A percentile compares a stretch with the other conserved stretches of the same genome.
Evolutionary conservation across 208 protist genomes (phyloP).

Genomic region (Phytomonas serpens): DNA sequence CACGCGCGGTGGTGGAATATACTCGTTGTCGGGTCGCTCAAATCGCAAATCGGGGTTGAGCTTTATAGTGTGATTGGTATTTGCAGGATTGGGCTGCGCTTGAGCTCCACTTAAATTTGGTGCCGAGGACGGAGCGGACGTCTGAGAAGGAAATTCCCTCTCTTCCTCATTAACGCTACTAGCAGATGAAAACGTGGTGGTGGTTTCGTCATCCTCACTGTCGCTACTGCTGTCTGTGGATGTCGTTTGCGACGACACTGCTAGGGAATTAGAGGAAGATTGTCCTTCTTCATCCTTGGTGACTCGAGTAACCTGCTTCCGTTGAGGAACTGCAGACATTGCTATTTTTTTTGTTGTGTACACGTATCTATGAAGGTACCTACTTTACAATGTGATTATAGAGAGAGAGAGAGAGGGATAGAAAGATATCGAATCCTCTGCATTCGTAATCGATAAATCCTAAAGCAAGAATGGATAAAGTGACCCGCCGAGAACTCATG

Average conservation of each 20-base stretch:
- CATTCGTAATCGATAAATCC: not conserved
- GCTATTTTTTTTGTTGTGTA: not conserved
- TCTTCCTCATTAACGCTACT: not conserved
- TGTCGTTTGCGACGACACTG: not conserved
- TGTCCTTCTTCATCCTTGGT: constrained; percentile 5
- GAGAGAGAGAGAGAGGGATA: not conserved
- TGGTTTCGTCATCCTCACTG: constrained; percentile 2
- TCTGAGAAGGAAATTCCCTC: not conserved
- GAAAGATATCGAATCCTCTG: not conserved
- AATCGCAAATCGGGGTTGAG: constrained; percentile 64
- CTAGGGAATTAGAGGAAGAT: constrained; percentile 1
- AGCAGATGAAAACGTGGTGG: constrained; percentile 1
- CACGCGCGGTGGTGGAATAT: constrained; percentile 42
- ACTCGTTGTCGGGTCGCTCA: constrained; percentile 56
- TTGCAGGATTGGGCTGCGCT: not conserved
- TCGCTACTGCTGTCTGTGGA: constrained; percentile 3
- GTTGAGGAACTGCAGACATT: constrained; percentile 7
- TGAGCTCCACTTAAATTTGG: not conserved
- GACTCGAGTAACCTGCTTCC: not conserved
- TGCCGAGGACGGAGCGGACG: not conserved
- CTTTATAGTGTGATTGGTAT: constrained; percentile 13
- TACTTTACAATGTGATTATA: not conserved
- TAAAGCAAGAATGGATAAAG: not conserved
- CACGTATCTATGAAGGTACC: not conserved
- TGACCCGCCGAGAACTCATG: not conserved